Percentiles rank a stretch among this genome's conserved stretches.
Conservation (phyloP, 1,284 basidiomycete genomes). For the Marasmius tenuissimus region DNA sequence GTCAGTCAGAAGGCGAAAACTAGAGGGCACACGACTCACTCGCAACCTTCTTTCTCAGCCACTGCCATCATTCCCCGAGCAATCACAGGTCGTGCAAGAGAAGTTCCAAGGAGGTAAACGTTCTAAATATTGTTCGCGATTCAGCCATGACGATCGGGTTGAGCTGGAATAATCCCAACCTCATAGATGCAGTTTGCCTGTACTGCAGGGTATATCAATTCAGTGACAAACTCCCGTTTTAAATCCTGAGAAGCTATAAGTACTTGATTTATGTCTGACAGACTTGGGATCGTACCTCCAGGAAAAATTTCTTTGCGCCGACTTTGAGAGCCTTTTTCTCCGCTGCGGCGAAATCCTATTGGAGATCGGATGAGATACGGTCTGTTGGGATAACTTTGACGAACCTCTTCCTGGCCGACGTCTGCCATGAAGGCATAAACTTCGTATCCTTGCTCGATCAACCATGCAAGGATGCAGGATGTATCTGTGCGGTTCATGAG, state of each 20-base stretch:
- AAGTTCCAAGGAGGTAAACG: conserved; percentile 97
- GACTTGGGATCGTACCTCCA: conserved; percentile 56
- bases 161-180: conserved; percentile 37
- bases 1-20: background rate
- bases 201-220: conserved; percentile 97
- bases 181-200: conserved; percentile 99
- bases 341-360: conserved; percentile 92
- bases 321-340: conserved; percentile 89
- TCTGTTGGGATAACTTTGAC: conserved; percentile 11
- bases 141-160: background rate
- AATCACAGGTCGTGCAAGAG: conserved; percentile 97
- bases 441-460: conserved; percentile 97
- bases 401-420: conserved; percentile 95
- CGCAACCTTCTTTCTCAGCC: conserved; percentile 90
- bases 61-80: conserved; percentile 98
- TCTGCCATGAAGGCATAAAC: conserved; percentile 99
- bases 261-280: background rate
- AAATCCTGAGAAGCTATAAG: conserved; percentile 63
- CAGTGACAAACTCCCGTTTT: conserved; percentile 93
- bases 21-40: conserved; percentile 52
- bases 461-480: conserved; percentile 95
- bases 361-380: conserved; percentile 8
- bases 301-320: conserved; percentile 94
- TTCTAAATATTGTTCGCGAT: conserved; percentile 49
- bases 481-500: conserved; percentile 62